phyloP scores from a whole-genome alignment of 257 asterid genomes.

The Ilex aquifolium region DNA sequence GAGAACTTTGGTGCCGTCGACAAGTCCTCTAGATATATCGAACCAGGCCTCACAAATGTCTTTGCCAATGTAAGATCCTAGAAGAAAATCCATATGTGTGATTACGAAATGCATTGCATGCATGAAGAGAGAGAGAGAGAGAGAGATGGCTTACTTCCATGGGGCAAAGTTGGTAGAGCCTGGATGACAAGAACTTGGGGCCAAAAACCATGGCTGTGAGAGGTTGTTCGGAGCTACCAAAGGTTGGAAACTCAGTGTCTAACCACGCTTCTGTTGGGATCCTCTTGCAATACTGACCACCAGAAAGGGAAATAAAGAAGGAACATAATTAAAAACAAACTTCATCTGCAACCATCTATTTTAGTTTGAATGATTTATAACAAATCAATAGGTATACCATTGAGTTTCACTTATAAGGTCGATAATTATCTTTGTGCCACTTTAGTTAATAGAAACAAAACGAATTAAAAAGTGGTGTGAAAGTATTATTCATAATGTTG shows the following conservation, averaged over 20 bases:
- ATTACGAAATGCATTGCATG: no score
- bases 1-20: slow-evolving; percentile 26
- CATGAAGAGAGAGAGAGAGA: neutral
- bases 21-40: slow-evolving; percentile 30
- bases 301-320: no score
- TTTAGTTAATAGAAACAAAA: no score
- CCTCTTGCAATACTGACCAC: slow-evolving; percentile 20
- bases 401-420: no score
- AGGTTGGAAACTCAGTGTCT: slow-evolving; percentile 35
- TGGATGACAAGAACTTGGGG: slow-evolving; percentile 24
- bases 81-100: no score
- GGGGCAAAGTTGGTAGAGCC: slow-evolving; percentile 31
- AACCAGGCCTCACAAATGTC: slow-evolving; percentile 35
- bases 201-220: slow-evolving; percentile 31
- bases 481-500: no score
- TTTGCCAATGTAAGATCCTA: slow-evolving; percentile 49
- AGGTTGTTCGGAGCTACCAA: slow-evolving; percentile 32
- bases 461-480: no score
- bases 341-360: no score
- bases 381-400: no score
- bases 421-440: no score
- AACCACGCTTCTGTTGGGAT: slow-evolving; percentile 33
- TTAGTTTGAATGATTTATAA: no score
- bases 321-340: no score
- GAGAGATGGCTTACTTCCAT: slow-evolving; percentile 28